Conservation (phyloP, 2,329 filamentous ascomycete genomes). For the Sporothrix mexicana region DNA sequence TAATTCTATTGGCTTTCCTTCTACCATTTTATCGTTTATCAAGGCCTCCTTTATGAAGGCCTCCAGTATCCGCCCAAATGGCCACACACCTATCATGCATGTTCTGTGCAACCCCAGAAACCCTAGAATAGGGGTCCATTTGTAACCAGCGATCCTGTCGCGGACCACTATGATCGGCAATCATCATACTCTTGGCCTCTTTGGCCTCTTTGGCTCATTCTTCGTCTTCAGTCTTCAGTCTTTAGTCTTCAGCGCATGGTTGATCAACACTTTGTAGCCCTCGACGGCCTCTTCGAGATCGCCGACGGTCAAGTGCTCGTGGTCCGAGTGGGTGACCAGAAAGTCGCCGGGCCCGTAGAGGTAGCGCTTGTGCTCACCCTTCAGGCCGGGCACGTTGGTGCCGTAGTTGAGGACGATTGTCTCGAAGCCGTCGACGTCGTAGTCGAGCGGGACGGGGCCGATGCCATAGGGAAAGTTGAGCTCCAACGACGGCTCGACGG, state of each 20-base stretch:
- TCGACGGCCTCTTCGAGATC: slow-evolving; percentile 80
- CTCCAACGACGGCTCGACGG: slow-evolving; percentile 64
- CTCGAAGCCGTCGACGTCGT: slow-evolving; percentile 85
- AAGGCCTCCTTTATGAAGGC: too few species aligned
- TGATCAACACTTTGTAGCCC: slow-evolving; percentile 75
- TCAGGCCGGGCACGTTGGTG: slow-evolving; percentile 83
- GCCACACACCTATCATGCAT: too few species aligned
- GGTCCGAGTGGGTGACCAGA: slow-evolving; percentile 82
- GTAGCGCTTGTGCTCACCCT: slow-evolving; percentile 69
- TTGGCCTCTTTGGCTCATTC: too few species aligned
- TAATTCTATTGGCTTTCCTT: too few species aligned
- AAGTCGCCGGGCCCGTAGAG: slow-evolving; percentile 77
- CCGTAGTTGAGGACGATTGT: slow-evolving; percentile 87
- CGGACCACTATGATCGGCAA: too few species aligned
- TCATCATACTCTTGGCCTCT: too few species aligned
- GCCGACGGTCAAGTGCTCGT: slow-evolving; percentile 77
- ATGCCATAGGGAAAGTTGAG: slow-evolving; percentile 73
- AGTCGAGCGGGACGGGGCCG: slow-evolving; percentile 76
- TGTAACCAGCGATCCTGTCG: too few species aligned
- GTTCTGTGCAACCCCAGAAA: too few species aligned
- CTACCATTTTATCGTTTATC: too few species aligned
- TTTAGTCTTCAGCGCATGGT: slow-evolving; percentile 56
- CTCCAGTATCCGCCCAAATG: too few species aligned
- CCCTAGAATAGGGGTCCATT: too few species aligned
- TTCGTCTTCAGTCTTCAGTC: too few species aligned